Conservation (phyloP, 805 yeast species). For the Ogataea kodamae region DNA sequence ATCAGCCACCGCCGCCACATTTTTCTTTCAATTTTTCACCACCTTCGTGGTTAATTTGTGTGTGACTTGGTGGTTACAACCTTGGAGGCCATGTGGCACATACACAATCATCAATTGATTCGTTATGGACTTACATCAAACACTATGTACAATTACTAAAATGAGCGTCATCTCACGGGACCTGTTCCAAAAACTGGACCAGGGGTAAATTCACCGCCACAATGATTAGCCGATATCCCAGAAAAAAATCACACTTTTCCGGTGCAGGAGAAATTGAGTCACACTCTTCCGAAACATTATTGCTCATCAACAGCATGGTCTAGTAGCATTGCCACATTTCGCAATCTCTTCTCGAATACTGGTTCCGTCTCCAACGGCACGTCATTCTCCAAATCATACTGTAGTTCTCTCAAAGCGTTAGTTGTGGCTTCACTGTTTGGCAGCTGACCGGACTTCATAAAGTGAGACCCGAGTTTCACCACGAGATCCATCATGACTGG, state of each 20-base stretch:
- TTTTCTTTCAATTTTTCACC: neutral
- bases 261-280: conserved; percentile 1
- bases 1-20: conserved; percentile 7
- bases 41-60: too few species aligned
- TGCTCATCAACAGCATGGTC: conserved; percentile 1
- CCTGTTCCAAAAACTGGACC: too few species aligned
- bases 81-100: too few species aligned
- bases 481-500: conserved; percentile 3
- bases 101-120: too few species aligned
- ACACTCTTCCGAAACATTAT: neutral
- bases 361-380: conserved; percentile 2
- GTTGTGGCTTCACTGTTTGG: conserved; percentile 5
- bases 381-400: conserved; percentile 1
- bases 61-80: too few species aligned
- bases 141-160: conserved; percentile 3
- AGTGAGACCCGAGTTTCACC: conserved; percentile 9
- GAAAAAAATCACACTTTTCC: conserved; percentile 7
- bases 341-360: conserved; percentile 5
- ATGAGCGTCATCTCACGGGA: too few species aligned
- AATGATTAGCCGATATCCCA: conserved; percentile 7
- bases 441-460: conserved; percentile 7
- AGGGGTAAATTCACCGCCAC: conserved; percentile 9
- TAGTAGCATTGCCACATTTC: conserved; percentile 6
- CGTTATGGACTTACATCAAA: too few species aligned
- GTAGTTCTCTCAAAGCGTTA: conserved; percentile 5